A percentile compares a stretch with the other conserved stretches of the same genome.
Conservation (phyloP, 495 filamentous ascomycete genomes). For the Letharia columbiana region DNA sequence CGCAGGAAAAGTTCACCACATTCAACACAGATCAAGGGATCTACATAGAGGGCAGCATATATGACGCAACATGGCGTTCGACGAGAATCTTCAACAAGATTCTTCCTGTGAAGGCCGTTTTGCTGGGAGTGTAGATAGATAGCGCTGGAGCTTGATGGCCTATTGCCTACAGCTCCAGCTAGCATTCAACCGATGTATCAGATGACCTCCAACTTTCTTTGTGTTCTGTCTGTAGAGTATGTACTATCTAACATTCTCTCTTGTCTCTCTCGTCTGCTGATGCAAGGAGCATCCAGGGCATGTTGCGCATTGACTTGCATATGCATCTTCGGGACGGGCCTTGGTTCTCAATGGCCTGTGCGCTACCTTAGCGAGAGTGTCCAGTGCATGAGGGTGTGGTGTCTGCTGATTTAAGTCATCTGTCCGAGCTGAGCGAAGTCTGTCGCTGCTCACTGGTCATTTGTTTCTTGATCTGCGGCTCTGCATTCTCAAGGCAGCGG, state of each 20-base stretch:
- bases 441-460: background rate
- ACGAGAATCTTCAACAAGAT: conserved; percentile 5
- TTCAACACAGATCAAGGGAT: conserved; percentile 25
- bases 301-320: conserved; percentile 13
- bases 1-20: conserved; percentile 19
- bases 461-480: conserved; percentile 6
- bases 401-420: conserved; percentile 13
- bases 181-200: conserved; percentile 2
- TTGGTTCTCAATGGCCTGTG: conserved; percentile 10
- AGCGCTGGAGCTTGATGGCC: background rate
- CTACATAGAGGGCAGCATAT: conserved; percentile 16
- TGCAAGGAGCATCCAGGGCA: conserved; percentile 1
- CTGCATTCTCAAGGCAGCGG: conserved; percentile 6
- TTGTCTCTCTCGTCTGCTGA: background rate
- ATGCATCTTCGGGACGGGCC: conserved; percentile 20
- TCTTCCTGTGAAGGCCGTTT: background rate
- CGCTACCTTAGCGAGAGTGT: conserved; percentile 14
- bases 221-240: background rate
- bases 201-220: background rate
- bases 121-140: background rate
- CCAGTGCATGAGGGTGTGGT: conserved; percentile 17
- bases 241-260: background rate
- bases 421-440: conserved; percentile 7
- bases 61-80: conserved; percentile 7
- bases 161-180: background rate